Evolutionary conservation across 192 early-diverging fungal genomes (phyloP).

Genomic region (Rhizoclosmatium globosum): DNA sequence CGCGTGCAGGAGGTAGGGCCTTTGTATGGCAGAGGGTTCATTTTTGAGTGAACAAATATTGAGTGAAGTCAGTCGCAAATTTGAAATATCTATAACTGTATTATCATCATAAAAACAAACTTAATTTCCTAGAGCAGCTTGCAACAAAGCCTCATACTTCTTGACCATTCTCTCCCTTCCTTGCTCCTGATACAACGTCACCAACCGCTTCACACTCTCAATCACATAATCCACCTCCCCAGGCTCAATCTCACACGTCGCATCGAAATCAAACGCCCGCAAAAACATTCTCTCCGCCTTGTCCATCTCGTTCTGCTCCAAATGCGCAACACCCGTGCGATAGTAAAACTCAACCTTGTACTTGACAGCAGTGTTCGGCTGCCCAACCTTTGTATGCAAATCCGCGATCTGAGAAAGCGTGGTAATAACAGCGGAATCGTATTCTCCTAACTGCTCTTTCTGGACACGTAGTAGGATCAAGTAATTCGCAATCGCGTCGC

Average conservation of each 20-base stretch:
- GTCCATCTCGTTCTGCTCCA: not conserved
- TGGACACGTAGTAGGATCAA: not conserved
- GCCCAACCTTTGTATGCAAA: not conserved
- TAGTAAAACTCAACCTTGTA: constrained; percentile 1
- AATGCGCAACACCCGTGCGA: not conserved
- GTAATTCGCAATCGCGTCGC: not conserved
- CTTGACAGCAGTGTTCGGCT: not conserved
- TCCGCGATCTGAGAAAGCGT: not conserved
- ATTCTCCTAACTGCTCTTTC: not conserved
- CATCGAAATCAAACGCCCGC: constrained; percentile 12
- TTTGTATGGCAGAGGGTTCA: no score
- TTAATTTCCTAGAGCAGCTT: not conserved
- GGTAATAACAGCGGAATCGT: not conserved
- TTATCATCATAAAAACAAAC: no score
- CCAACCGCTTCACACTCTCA: not conserved
- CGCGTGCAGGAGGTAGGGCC: no score
- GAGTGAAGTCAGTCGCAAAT: no score
- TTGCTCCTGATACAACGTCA: not conserved
- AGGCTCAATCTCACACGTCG: not conserved
- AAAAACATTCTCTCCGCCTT: constrained; percentile 5
- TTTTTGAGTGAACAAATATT: no score
- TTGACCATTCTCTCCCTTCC: not conserved
- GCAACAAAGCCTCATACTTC: not conserved
- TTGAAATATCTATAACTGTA: no score
- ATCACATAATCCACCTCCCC: constrained; percentile 3